Base-by-base conservation (phyloP, 371 early-diverging fungal species). In the Lichtheimia ramosa region DNA sequence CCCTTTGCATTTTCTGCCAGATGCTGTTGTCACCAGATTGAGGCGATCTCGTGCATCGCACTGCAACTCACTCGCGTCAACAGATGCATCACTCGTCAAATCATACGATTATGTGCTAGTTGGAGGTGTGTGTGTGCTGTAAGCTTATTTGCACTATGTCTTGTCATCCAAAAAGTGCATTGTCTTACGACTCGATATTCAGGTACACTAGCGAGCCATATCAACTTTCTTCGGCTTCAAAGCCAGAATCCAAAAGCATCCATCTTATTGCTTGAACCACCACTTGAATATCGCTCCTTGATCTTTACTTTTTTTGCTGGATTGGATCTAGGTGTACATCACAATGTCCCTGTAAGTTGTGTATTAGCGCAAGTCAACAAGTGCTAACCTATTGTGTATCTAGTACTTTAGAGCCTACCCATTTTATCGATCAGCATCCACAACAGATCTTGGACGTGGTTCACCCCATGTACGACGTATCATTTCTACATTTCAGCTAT, bases 321-420 rank as follows among this genome's bases (percentile, higher is more conserved):
- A 10, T 41, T 57, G 13, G 58, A 57, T 49, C 8, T 57, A 5
- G 58, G 58, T 24, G 58, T 57, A 13, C n/a, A 18, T 3, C 50
- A 57, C 28, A 49, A 46, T 34, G 58, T 57, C 3, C 58, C 58
- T 24, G 58, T 57, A 49, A 48, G 58, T 46, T 55, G 21, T 21
- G 28, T 3, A 3, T n/a, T 41, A 5, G 43, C 24, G 5, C 8
- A 43, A 2, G 5, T 6, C 12, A n/a, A 1, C 10, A 21, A 1
- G 21, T 51, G 25, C 3, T 21, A n/a, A 27, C 21, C 15, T 24
- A 12, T 1, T 24, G 18, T 18, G 50, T 18, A 24, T 23, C 8
- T 39, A 57, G 58, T 57, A 57, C 10, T 57, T 57, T 49, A 40
- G 58, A 13, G 48, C 58, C 2, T 49, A 57, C 24, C 58, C 58